These are phyloP conservation scores for Leptoxyphium fumago DNA, from an alignment of 2,329 filamentous ascomycete species.

Conservation along the genomic window DNA sequence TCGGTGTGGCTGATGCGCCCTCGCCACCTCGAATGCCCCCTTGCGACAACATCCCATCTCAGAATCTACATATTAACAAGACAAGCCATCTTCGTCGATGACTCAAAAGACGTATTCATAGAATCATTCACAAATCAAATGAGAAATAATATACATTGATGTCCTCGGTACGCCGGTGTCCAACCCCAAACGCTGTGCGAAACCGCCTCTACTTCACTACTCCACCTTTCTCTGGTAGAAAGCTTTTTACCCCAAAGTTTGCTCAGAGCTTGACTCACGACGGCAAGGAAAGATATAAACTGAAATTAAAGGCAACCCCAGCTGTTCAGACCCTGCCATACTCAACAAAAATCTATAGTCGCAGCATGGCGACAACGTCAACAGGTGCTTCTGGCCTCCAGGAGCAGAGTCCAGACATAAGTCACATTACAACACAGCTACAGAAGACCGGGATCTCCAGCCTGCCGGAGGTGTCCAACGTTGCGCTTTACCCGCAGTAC, in stretches of 20 bases:
- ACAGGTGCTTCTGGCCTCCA: neutral
- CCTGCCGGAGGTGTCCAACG: slow-evolving; percentile 12
- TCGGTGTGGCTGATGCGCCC: too few species aligned
- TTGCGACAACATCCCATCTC: too few species aligned
- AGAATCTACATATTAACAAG: too few species aligned
- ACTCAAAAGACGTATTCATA: too few species aligned
- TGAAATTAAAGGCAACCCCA: too few species aligned
- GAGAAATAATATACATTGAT: neutral
- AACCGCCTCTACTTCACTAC: neutral
- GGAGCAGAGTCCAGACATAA: slow-evolving; percentile 4
- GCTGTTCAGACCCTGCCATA: too few species aligned
- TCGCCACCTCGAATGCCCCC: too few species aligned
- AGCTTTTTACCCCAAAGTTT: slow-evolving; percentile 4
- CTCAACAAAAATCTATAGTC: neutral
- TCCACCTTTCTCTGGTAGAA: slow-evolving; percentile 2
- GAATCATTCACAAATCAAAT: too few species aligned
- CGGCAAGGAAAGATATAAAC: neutral
- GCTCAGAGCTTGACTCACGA: slow-evolving; percentile 5
- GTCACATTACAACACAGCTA: slow-evolving; percentile 16
- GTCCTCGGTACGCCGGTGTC: neutral
- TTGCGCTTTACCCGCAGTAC: slow-evolving; percentile 40
- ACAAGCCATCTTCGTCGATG: too few species aligned
- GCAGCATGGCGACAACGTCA: neutral
- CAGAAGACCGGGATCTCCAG: slow-evolving; percentile 15
- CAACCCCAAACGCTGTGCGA: neutral